These are phyloP conservation scores for Aechmea fasciata DNA, from an alignment of 176 grass and related monocot genomes.

Conservation along the genomic window DNA sequence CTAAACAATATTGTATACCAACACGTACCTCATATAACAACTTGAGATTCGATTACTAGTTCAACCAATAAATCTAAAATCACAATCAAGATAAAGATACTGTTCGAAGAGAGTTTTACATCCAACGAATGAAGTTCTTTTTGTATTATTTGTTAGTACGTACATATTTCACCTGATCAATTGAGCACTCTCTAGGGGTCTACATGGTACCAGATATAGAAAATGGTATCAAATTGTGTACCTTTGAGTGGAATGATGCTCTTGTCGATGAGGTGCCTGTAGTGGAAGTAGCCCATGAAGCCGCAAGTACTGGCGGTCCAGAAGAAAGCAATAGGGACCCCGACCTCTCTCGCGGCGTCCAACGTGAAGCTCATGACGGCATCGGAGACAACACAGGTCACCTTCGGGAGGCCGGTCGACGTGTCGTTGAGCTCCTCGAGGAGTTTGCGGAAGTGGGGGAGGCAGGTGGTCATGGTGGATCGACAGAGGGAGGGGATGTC, in stretches of 20 bases:
- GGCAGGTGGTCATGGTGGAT: conserved; percentile 32
- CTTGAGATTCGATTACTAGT: too few relatives aligned
- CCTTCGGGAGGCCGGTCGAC: conserved; percentile 1
- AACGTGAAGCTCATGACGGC: conserved; percentile 69
- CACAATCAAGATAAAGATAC: too few relatives aligned
- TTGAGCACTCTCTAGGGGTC: too few relatives aligned
- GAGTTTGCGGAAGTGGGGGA: conserved; percentile 41
- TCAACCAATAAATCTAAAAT: too few relatives aligned
- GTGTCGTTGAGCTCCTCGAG: conserved; percentile 32
- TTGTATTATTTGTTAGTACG: too few relatives aligned
- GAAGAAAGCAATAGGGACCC: conserved; percentile 44
- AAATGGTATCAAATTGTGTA: too few relatives aligned
- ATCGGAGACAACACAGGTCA: conserved; percentile 64
- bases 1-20: too few relatives aligned
- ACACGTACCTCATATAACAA: too few relatives aligned
- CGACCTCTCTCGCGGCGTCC: conserved; percentile 40
- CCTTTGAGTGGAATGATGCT: conserved; percentile 51
- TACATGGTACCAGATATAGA: too few relatives aligned
- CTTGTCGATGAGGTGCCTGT: conserved; percentile 37
- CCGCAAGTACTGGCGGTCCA: conserved; percentile 72
- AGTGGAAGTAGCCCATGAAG: conserved; percentile 52
- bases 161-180: too few relatives aligned
- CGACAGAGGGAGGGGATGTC: conserved; percentile 54
- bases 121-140: too few relatives aligned
- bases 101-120: too few relatives aligned